A percentile compares a stretch with the other conserved stretches of the same genome.
Evolutionary conservation across 2,329 filamentous ascomycete species (phyloP).

Genomic region (Camillea tinctor): DNA sequence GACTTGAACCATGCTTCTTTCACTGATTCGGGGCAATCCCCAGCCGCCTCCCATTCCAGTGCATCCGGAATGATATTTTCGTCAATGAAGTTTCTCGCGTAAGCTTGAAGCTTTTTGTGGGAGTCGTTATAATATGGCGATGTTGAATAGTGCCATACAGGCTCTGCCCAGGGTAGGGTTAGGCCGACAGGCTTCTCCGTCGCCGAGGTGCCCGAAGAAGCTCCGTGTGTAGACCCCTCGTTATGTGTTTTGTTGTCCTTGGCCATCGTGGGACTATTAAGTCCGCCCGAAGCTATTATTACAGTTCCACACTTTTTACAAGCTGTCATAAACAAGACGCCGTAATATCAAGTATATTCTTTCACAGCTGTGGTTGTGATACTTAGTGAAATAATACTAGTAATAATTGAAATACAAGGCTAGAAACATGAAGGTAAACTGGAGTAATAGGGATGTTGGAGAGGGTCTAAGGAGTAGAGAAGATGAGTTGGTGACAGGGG

Average conservation of each 20-base stretch:
- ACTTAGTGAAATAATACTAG: too few relatives aligned
- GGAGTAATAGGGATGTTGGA: too few relatives aligned
- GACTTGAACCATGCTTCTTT: constrained; percentile 34
- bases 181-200: background rate
- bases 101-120: constrained; percentile 55
- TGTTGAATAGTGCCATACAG: constrained; percentile 21
- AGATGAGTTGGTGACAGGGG: too few relatives aligned
- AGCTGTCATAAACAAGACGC: background rate
- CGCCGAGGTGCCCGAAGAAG: too few relatives aligned
- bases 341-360: too few relatives aligned
- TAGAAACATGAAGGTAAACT: too few relatives aligned
- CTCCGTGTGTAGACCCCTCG: background rate
- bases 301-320: background rate
- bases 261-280: background rate
- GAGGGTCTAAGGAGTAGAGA: too few relatives aligned
- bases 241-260: background rate
- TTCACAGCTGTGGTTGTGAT: too few relatives aligned
- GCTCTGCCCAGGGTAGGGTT: constrained; percentile 25
- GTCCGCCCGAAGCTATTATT: background rate
- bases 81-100: constrained; percentile 57
- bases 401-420: too few relatives aligned
- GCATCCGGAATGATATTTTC: constrained; percentile 54
- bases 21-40: constrained; percentile 44
- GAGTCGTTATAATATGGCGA: constrained; percentile 60
- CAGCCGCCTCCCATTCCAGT: constrained; percentile 60